Conservation (phyloP, 306 rosid species). For the Prunus mume region DNA sequence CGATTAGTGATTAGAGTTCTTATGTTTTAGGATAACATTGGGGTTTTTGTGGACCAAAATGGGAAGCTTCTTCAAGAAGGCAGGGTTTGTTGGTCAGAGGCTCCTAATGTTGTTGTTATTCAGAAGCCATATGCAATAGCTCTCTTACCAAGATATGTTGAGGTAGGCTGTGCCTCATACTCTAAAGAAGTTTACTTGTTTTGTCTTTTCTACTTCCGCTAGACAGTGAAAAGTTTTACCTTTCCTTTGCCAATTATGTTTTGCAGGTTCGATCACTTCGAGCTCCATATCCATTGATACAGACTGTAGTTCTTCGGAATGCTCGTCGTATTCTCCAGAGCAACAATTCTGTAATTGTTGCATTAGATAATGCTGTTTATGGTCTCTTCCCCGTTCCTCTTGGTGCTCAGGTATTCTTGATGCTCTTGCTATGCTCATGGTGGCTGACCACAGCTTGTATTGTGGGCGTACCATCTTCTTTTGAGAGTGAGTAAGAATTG, state of each 20-base stretch:
- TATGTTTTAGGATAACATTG: conserved; percentile 79
- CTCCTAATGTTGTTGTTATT: conserved; percentile 74
- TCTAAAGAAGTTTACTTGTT: background rate
- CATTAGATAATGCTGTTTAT: conserved; percentile 70
- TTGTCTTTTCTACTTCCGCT: conserved; percentile 2
- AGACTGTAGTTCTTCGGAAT: conserved; percentile 82
- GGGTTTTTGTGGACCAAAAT: conserved; percentile 95
- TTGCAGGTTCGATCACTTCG: conserved; percentile 88
- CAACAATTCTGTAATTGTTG: conserved; percentile 59
- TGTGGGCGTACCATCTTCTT: background rate
- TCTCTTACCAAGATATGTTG: conserved; percentile 81
- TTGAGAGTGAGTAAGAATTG: conserved; percentile 18
- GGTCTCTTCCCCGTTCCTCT: conserved; percentile 97
- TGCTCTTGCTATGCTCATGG: conserved; percentile 2
- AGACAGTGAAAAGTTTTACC: conserved; percentile 16
- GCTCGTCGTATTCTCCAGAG: conserved; percentile 70
- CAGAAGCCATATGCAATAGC: conserved; percentile 89
- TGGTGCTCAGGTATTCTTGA: conserved; percentile 83
- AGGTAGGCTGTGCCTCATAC: conserved; percentile 45
- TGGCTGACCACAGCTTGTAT: background rate
- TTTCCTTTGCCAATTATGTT: conserved; percentile 20
- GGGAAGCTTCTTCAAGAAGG: conserved; percentile 93
- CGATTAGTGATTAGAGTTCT: background rate
- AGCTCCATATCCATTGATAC: conserved; percentile 83
- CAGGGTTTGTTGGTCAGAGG: conserved; percentile 97